These are phyloP conservation scores for Lactifluus hygrophoroides DNA, from an alignment of 768 basidiomycete species.

Conservation along the genomic window DNA sequence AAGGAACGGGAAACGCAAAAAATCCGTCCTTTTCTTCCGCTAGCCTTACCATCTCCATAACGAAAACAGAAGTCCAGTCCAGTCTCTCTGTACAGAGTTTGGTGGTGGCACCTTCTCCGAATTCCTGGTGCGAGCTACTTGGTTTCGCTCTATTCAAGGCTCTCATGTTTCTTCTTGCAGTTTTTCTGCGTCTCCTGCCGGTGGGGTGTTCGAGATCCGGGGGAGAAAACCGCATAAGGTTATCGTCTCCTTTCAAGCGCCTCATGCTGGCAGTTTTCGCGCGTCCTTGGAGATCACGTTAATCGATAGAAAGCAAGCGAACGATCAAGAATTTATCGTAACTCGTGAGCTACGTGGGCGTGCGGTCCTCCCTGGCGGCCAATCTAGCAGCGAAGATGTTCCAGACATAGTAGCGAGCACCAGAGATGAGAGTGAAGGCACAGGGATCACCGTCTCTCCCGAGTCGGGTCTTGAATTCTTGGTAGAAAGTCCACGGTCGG, in stretches of 20 bases:
- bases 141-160: not conserved
- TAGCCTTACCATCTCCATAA: not conserved
- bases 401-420: not conserved
- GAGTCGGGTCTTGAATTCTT: conserved; percentile 14
- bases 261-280: not conserved
- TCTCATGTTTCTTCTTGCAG: not conserved
- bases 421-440: not conserved
- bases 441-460: conserved; percentile 8
- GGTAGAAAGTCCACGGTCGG: not conserved
- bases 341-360: not conserved
- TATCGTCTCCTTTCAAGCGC: conserved; percentile 2
- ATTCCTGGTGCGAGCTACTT: not conserved
- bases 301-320: not conserved
- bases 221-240: not conserved
- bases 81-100: not conserved
- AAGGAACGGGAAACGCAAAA: not conserved
- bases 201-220: not conserved
- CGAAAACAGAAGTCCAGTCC: not conserved
- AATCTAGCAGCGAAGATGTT: not conserved
- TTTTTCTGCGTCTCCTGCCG: not conserved
- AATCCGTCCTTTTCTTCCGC: not conserved
- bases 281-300: not conserved
- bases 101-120: not conserved
- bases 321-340: not conserved
- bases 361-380: not conserved